phyloP scores from a whole-genome alignment of 495 filamentous ascomycete genomes.

The Podospora pseudopauciseta region DNA sequence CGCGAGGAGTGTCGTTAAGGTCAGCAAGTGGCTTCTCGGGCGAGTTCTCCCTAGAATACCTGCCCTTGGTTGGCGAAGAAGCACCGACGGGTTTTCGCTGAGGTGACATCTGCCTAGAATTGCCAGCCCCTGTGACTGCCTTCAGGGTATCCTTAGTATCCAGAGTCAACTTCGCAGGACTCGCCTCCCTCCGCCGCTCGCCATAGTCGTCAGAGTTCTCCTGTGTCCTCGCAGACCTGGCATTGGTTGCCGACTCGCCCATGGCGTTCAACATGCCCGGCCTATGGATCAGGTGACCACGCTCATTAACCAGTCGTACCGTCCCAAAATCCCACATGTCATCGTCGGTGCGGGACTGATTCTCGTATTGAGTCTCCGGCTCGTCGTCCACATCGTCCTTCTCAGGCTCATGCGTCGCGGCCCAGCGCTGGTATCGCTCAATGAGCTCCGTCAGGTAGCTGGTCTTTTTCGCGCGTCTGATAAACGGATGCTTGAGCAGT shows the following conservation, averaged over 20 bases:
- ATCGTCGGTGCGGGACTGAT: slow-evolving; percentile 52
- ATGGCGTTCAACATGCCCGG: slow-evolving; percentile 59
- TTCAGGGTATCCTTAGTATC: slow-evolving; percentile 43
- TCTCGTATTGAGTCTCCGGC: slow-evolving; percentile 37
- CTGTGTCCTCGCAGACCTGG: slow-evolving; percentile 48
- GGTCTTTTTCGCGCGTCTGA: slow-evolving; percentile 84
- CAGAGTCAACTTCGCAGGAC: slow-evolving; percentile 40
- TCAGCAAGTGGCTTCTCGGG: slow-evolving; percentile 39
- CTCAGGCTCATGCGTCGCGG: slow-evolving; percentile 63
- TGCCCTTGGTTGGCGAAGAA: slow-evolving; percentile 18
- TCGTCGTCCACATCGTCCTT: slow-evolving; percentile 46
- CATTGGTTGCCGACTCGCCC: slow-evolving; percentile 71
- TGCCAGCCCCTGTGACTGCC: slow-evolving; percentile 25
- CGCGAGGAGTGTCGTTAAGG: slow-evolving; percentile 46
- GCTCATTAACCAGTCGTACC: slow-evolving; percentile 64
- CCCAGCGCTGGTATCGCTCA: slow-evolving; percentile 83
- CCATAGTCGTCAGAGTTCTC: slow-evolving; percentile 48
- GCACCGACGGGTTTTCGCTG: slow-evolving; percentile 52
- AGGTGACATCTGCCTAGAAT: slow-evolving; percentile 51
- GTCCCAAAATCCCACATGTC: slow-evolving; percentile 98
- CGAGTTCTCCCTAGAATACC: slow-evolving; percentile 30
- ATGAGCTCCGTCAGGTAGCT: slow-evolving; percentile 90
- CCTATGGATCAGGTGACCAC: slow-evolving; percentile 45
- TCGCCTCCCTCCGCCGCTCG: slow-evolving; percentile 40
- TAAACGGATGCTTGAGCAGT: slow-evolving; percentile 82